Base-by-base conservation (phyloP, 2,329 filamentous ascomycete genomes). In the Pseudocercospora pini-densiflorae region DNA sequence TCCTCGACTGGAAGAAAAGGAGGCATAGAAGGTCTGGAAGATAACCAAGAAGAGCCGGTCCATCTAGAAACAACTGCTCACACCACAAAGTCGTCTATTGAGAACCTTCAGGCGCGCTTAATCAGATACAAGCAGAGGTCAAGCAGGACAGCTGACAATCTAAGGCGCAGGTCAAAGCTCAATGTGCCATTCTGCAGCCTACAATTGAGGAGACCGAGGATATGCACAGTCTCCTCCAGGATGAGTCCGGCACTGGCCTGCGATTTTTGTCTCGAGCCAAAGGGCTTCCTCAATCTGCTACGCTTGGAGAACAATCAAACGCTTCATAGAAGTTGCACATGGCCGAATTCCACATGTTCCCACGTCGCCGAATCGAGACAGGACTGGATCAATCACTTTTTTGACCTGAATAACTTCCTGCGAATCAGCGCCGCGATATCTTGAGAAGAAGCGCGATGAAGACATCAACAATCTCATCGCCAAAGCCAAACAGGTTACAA, bases 161-260 rank as follows among this genome's bases (percentile, higher is more conserved):
- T 7, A 79, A 81, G 23, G 72, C 77, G 0, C 83, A 88, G 14
- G 75, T 95, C 14, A 79, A 82, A 27, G 79, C 78, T 6, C 86
- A 88, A 71, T 88, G 88, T 58, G 78, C 80, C 12, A 84, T 80
- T 40, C 80, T 97, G 62, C 88, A 94, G 66, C 80, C 82, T 4
- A 92, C 84, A 3, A 79, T 97, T 0, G 84, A 87, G 40, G 85
- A 90, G 62, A 85, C 86, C 58, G 81, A 89, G n/a, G n/a, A n/a
- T n/a, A n/a, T n/a, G n/a, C n/a, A n/a, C n/a, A n/a, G n/a, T n/a
- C n/a, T n/a, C n/a, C n/a, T n/a, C n/a, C n/a, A n/a, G n/a, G n/a
- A n/a, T n/a, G n/a, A n/a, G n/a, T n/a, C n/a, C n/a, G n/a, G n/a
- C n/a, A n/a, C n/a, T n/a, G n/a, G n/a, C n/a, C n/a, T n/a, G n/a